These are phyloP conservation scores for Polytolypa hystricis DNA, from an alignment of 2,329 filamentous ascomycete genomes.

Conservation along the genomic window DNA sequence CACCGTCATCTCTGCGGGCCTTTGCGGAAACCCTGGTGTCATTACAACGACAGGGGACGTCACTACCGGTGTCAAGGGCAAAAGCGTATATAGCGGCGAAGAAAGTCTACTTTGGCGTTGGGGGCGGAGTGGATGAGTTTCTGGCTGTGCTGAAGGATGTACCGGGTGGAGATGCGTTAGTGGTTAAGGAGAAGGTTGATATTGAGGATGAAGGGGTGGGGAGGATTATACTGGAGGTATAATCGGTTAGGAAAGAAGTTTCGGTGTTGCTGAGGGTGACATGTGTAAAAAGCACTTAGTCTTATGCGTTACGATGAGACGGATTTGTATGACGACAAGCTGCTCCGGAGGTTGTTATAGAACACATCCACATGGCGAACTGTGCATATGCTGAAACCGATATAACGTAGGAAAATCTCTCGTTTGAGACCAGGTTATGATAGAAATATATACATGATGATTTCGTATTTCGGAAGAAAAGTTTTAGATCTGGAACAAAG, in stretches of 20 bases:
- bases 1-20: conserved; percentile 40
- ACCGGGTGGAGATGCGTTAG: conserved; percentile 15
- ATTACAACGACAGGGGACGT: conserved; percentile 27
- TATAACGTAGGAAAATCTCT: too few relatives aligned
- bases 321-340: too few relatives aligned
- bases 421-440: not conserved
- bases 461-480: too few relatives aligned
- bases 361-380: too few relatives aligned
- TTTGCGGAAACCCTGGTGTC: conserved; percentile 46
- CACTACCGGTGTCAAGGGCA: conserved; percentile 11
- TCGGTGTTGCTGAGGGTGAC: too few relatives aligned
- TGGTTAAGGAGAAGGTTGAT: conserved; percentile 24
- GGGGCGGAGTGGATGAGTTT: conserved; percentile 54
- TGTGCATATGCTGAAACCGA: too few relatives aligned
- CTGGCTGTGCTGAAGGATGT: conserved; percentile 22
- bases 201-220: conserved; percentile 34
- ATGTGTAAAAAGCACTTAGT: too few relatives aligned
- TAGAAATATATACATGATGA: not conserved
- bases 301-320: too few relatives aligned
- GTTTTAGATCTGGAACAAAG: too few relatives aligned
- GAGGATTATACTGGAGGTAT: conserved; percentile 33
- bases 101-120: conserved; percentile 56
- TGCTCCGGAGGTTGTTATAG: too few relatives aligned
- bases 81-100: conserved; percentile 52
- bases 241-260: too few relatives aligned